Base-by-base conservation (phyloP, 148 eudicot genomes). In the Spergularia marina region DNA sequence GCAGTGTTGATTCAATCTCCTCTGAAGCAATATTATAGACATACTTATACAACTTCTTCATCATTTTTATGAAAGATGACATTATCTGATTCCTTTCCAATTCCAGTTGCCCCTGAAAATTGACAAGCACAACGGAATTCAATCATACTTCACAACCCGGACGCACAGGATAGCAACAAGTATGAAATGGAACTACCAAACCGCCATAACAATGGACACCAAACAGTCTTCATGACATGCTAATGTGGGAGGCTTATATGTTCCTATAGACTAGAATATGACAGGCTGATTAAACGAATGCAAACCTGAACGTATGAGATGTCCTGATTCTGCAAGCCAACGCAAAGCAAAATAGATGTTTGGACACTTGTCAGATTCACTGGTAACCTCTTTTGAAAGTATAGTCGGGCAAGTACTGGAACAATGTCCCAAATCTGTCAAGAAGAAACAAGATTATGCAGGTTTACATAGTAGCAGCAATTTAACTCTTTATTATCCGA, bases 281-380 rank as follows among this genome's bases (percentile, higher is more conserved):
- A 51, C 13, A 44, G 47, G 73, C 71, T 53, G 6, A 69, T 51
- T 71, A 51, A 14, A 63, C 63, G 51, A 74, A 81, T 69, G 69
- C 2, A 30, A 73, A 94, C 98, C 96, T 90, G 91, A 34, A 85
- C 74, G 75, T 81, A 79, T 75, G 97, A 85, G 74, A 92, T 44
- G 69, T 92, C 79, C 60, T 85, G 86, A 34, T 69, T 71, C 83
- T 95, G 99, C 88, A 95, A 89, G 75, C 97, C 97, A 73, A 84
- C 82, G 82, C 96, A 89, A 74, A 95, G 93, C 82, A 95, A 84
- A 73, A 95, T 87, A 55, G 99, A 92, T 78, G 99, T 92, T 79
- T 95, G 97, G 70, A 84, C 82, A 80, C 80, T 84, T 53, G 97
- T 89, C 58, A 95, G 62, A 23, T 90, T 61, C 71, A 95, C 96